A percentile compares a stretch with the other conserved stretches of the same genome.
Conservation (phyloP, 2,329 filamentous ascomycete genomes). For the Pyricularia sp. region DNA sequence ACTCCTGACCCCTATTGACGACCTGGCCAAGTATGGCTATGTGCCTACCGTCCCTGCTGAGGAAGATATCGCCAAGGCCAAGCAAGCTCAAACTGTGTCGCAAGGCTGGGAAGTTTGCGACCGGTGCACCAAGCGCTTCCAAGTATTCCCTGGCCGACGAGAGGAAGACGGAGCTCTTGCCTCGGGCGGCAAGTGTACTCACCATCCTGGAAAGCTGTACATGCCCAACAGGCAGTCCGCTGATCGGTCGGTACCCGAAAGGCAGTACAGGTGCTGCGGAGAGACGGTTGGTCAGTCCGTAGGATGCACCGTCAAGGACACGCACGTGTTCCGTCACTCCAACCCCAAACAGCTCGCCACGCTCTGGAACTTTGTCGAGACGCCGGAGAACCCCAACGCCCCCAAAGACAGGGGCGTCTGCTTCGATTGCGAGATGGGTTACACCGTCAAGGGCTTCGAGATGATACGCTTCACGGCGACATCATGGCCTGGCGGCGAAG, state of each 20-base stretch:
- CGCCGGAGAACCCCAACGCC: constrained; percentile 52
- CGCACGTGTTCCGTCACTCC: constrained; percentile 82
- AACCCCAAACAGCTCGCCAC: constrained; percentile 68
- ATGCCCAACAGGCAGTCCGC: constrained; percentile 42
- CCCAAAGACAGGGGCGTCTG: constrained; percentile 55
- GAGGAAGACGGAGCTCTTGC: constrained; percentile 67
- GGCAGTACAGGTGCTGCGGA: constrained; percentile 70
- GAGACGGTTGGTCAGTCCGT: constrained; percentile 60
- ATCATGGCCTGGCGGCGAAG: constrained; percentile 70
- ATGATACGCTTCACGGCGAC: constrained; percentile 83
- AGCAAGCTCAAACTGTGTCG: constrained; percentile 53
- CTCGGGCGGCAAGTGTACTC: constrained; percentile 66
- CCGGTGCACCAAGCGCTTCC: constrained; percentile 76
- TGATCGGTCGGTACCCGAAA: constrained; percentile 45
- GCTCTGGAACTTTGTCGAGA: constrained; percentile 70
- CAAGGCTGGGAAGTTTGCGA: constrained; percentile 83
- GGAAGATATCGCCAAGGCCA: constrained; percentile 57
- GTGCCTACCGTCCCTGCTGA: constrained; percentile 57
- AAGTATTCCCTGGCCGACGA: constrained; percentile 81
- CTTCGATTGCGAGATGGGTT: constrained; percentile 98
- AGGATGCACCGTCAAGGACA: constrained; percentile 62
- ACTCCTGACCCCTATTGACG: constrained; percentile 54
- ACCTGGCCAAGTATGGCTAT: constrained; percentile 65
- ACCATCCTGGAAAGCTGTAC: constrained; percentile 69
- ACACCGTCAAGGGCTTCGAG: constrained; percentile 81